Evolutionary conservation across 2,329 filamentous ascomycete species (phyloP), one percentile per base, ranked within the genome.

Genomic region (Ramichloridium luteum): DNA sequence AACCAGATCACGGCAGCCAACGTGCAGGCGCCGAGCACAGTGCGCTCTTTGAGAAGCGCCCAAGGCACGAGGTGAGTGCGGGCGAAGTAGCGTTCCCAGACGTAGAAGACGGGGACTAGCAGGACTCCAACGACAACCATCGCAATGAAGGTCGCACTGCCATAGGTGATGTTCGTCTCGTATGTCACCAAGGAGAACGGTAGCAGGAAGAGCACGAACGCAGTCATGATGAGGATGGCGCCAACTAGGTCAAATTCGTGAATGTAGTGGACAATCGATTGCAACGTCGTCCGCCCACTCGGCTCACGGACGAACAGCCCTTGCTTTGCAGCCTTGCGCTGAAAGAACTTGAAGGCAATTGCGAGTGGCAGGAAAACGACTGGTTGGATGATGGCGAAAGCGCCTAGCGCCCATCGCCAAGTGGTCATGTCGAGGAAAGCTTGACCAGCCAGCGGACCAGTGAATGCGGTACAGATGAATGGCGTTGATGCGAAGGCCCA

Each of bases 361-460:
- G 79, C 78, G 11, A 74, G 38, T 15, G 68, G 70, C 27, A 77
- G 64, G 8, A n/a, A 8, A 23, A 77, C 64, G 25, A 67, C 55
- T 2, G 77, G 76, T 3, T 73, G 60, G 36, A 81, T 64, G 42
- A 83, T 74, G 25, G 70, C 64, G 54, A 78, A 81, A 41, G 67
- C 63, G 22, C 74, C 77, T 46, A 75, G 81, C 1, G 65, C 75
- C 77, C 77, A 82, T 23, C 74, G 67, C 69, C 72, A 81, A n/a
- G n/a, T n/a, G 28, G 66, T 72, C 5, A 65, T 23, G 13, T 34
- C 30, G 10, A 38, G 25, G 32, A 43, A 43, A 5, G 26, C 29
- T 13, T 39, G 25, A 5, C 36, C 35, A 13, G 38, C 39, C 1
- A 36, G 35, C 14, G 1, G 72, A 66, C 2, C 74, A 69, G 30